Evolutionary conservation across 225 moss, liverwort and hornwort species (phyloP).

Genomic region (Polytrichum commune): DNA sequence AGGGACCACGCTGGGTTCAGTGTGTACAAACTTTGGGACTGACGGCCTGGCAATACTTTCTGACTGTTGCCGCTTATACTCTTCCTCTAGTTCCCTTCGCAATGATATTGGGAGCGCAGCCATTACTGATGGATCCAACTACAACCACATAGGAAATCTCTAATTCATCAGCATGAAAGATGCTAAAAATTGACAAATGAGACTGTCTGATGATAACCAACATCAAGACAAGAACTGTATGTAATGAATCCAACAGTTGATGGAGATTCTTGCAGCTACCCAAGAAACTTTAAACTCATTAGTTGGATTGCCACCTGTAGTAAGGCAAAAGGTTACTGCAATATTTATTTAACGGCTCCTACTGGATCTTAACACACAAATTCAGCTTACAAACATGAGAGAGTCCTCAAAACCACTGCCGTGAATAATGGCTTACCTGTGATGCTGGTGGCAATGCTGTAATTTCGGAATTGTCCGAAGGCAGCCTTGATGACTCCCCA

Average conservation of each 20-base stretch:
- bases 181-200: too few relatives aligned
- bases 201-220: too few relatives aligned
- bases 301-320: too few relatives aligned
- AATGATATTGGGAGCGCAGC: slow-evolving; percentile 51
- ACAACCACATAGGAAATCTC: slow-evolving; percentile 16
- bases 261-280: too few relatives aligned
- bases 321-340: neutral
- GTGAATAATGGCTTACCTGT: slow-evolving; percentile 35
- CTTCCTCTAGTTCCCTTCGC: slow-evolving; percentile 59
- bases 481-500: slow-evolving; percentile 41
- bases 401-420: too few relatives aligned
- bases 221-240: too few relatives aligned
- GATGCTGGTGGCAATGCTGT: slow-evolving; percentile 65
- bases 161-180: neutral
- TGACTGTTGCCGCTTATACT: slow-evolving; percentile 43
- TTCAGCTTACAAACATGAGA: too few relatives aligned
- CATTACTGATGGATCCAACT: slow-evolving; percentile 65
- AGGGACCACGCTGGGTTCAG: slow-evolving; percentile 10
- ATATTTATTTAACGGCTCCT: neutral
- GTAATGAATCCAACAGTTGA: too few relatives aligned
- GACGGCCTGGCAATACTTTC: slow-evolving; percentile 17
- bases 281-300: too few relatives aligned
- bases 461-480: slow-evolving; percentile 34
- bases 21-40: slow-evolving; percentile 17
- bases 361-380: too few relatives aligned